phyloP scores from a whole-genome alignment of 2,329 filamentous ascomycete genomes.

The Pezicula radicicola region DNA sequence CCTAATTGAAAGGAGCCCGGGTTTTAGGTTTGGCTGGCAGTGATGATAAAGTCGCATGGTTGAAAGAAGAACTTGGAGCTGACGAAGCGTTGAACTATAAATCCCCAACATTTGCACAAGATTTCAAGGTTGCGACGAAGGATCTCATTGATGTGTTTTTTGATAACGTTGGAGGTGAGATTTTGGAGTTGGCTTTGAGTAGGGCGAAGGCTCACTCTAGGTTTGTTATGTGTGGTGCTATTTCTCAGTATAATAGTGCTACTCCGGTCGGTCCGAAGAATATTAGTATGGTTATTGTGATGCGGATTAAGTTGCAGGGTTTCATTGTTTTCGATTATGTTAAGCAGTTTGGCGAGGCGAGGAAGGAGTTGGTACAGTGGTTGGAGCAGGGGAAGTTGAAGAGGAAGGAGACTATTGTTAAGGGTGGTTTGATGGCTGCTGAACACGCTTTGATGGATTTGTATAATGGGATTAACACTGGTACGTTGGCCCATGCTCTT shows the following conservation, averaged over 20 bases:
- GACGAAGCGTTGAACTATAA: slow-evolving; percentile 68
- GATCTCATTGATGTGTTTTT: slow-evolving; percentile 64
- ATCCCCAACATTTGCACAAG: slow-evolving; percentile 54
- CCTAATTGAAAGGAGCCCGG: slow-evolving; percentile 62
- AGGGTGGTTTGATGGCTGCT: slow-evolving; percentile 63
- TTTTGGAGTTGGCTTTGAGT: slow-evolving; percentile 59
- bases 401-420: slow-evolving; percentile 67
- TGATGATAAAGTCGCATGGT: slow-evolving; percentile 61
- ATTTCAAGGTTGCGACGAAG: slow-evolving; percentile 55
- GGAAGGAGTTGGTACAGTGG: slow-evolving; percentile 63
- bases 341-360: slow-evolving; percentile 53
- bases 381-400: slow-evolving; percentile 70
- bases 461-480: slow-evolving; percentile 68
- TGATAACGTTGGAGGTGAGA: slow-evolving; percentile 69
- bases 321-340: slow-evolving; percentile 72
- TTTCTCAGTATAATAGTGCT: slow-evolving; percentile 65
- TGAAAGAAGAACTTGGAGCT: slow-evolving; percentile 61
- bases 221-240: slow-evolving; percentile 54
- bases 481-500: too few species aligned
- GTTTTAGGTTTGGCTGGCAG: slow-evolving; percentile 61
- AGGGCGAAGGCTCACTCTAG: slow-evolving; percentile 57
- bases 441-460: slow-evolving; percentile 61
- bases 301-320: slow-evolving; percentile 60
- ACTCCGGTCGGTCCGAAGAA: slow-evolving; percentile 54
- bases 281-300: slow-evolving; percentile 47